Base-by-base conservation (phyloP, 1,284 basidiomycete genomes). In the Rhodotorula sp. region DNA sequence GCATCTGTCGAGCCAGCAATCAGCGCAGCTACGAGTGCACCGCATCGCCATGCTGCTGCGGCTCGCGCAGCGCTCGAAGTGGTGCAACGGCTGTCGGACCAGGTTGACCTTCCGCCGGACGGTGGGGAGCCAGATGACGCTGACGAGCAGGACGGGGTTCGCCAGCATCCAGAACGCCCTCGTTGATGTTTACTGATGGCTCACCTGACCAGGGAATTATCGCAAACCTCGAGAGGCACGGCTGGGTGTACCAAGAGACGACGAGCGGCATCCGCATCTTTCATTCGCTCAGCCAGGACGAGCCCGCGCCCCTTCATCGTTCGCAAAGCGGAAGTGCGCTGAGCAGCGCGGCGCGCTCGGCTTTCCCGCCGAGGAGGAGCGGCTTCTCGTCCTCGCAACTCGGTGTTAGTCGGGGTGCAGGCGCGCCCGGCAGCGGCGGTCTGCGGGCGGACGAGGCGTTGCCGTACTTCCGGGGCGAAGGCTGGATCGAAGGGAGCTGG, bases 401-500 rank as follows among this genome's bases (percentile, higher is more conserved):
- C 42, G 54, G n/a, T 41, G 45, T 23, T 34, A 34, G 34, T 34
- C 34, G 34, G 57, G 46, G 14, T 34, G 42, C 4, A 61, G 46
- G n/a, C 14, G 46, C 27, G 21, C 56, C 56, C n/a, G 56, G 56
- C 19, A 58, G 48, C 23, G n/a, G 60, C 14, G 74, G 71, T 3
- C 53, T 68, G 13, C 42, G 74, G 41, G 67, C 66, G 25, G 67
- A 69, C n/a, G 74, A 75, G 49, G 34, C 64, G 16, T 25, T 75
- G 46, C 74, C 74, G 21, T 73, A 58, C 58, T 71, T 75, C 25
- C 46, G 74, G 0, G 74, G 74, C 1, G 74, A 75, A 50, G 74
- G 64, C 3, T 75, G 66, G 66, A 67, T 75, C 17, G 71, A 73
- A 8, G 74, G 74, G 1, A 53, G 54, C 10, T 75, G 74, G 74